Percentiles rank a stretch among this genome's conserved stretches.
Conservation (phyloP, 2,329 filamentous ascomycete species). For the Sarocladiaceae sp. region DNA sequence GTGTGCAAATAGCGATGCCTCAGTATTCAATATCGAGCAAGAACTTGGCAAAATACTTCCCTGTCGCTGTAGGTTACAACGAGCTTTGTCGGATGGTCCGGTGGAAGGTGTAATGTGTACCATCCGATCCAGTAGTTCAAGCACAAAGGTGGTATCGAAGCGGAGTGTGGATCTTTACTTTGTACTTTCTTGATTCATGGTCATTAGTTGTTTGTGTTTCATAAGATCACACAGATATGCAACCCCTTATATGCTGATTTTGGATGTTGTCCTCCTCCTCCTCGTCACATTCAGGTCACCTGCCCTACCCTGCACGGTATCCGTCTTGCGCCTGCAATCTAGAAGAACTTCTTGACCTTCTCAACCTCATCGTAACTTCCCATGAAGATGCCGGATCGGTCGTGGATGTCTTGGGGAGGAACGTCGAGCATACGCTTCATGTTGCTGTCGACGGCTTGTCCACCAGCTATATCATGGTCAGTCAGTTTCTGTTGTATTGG, state of each 20-base stretch:
- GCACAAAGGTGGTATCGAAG: too few species aligned
- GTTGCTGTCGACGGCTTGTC: conserved; percentile 84
- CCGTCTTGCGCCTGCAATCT: background rate
- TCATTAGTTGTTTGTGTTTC: background rate
- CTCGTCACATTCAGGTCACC: background rate
- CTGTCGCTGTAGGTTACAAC: too few species aligned
- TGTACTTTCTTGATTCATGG: background rate
- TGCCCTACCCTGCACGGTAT: background rate
- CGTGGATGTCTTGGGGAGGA: conserved; percentile 88
- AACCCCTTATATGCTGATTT: background rate
- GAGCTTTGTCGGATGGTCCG: too few species aligned
- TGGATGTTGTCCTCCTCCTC: background rate
- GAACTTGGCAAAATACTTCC: too few species aligned
- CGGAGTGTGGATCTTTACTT: too few species aligned
- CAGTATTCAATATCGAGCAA: too few species aligned
- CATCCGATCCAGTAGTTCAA: too few species aligned
- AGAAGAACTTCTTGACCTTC: conserved; percentile 82
- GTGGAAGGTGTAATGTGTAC: too few species aligned
- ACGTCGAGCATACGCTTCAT: conserved; percentile 90
- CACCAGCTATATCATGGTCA: conserved; percentile 61
- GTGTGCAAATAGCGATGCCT: too few species aligned
- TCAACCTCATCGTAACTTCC: conserved; percentile 93
- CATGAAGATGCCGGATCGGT: conserved; percentile 92
- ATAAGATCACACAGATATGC: conserved; percentile 7
- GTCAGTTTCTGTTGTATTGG: too few species aligned